A percentile compares a stretch with the other conserved stretches of the same genome.
These are phyloP conservation scores for Hortiboletus rubellus DNA, from an alignment of 1,284 basidiomycete species.

Conservation along the genomic window DNA sequence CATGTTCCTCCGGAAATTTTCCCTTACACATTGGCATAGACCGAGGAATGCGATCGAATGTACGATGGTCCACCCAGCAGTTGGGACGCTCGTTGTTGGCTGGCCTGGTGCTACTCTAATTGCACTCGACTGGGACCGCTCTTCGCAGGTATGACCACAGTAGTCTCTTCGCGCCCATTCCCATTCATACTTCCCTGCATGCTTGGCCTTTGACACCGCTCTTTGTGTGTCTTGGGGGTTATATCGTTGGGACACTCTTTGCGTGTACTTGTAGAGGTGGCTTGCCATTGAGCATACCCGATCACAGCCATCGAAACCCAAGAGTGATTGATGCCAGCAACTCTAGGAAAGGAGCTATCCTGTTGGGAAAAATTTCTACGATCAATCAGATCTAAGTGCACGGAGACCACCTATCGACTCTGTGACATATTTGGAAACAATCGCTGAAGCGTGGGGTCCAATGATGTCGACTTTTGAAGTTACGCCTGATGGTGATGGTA, in stretches of 20 bases:
- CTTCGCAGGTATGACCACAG: slow-evolving; percentile 78
- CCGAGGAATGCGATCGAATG: slow-evolving; percentile 68
- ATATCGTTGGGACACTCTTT: slow-evolving; percentile 59
- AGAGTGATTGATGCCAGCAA: slow-evolving; percentile 16
- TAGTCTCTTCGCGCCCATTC: not conserved
- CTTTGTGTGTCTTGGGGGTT: slow-evolving; percentile 68
- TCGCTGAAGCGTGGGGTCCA: slow-evolving; percentile 66
- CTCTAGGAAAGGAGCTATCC: slow-evolving; percentile 1
- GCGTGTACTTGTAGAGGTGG: slow-evolving; percentile 53
- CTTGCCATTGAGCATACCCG: slow-evolving; percentile 42
- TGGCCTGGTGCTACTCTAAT: slow-evolving; percentile 83
- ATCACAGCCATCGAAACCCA: slow-evolving; percentile 17
- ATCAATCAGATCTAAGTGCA: slow-evolving; percentile 26
- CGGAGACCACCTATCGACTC: slow-evolving; percentile 76
- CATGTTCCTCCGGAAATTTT: slow-evolving; percentile 6
- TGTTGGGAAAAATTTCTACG: slow-evolving; percentile 11
- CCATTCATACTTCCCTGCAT: slow-evolving; percentile 39
- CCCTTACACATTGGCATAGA: slow-evolving; percentile 38
- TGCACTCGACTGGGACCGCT: slow-evolving; percentile 92
- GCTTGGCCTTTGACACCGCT: slow-evolving; percentile 80
- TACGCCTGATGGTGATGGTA: slow-evolving; percentile 53
- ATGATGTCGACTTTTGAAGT: slow-evolving; percentile 69
- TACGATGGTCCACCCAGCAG: slow-evolving; percentile 74
- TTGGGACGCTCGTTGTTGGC: slow-evolving; percentile 71
- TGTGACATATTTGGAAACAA: slow-evolving; percentile 83